A percentile compares a stretch with the other conserved stretches of the same genome.
phyloP scores from a whole-genome alignment of 495 filamentous ascomycete genomes.

The Aspergillus biplanus region DNA sequence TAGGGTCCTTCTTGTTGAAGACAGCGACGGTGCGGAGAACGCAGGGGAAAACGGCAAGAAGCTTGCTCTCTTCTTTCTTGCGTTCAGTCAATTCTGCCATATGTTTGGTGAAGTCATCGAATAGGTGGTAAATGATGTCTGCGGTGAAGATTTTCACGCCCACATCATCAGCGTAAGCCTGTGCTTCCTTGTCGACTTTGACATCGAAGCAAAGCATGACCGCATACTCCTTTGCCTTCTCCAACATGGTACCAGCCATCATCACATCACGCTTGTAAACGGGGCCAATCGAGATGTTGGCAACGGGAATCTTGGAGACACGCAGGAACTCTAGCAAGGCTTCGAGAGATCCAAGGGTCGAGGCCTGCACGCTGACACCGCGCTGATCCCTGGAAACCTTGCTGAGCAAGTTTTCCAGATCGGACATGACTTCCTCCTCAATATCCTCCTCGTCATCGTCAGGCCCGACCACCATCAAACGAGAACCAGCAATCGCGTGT shows the following conservation, averaged over 20 bases:
- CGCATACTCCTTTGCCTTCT: constrained; percentile 92
- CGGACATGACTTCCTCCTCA: constrained; percentile 93
- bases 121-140: constrained; percentile 98
- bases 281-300: constrained; percentile 96
- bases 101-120: constrained; percentile 94
- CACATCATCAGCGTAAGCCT: constrained; percentile 86
- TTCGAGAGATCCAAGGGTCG: constrained; percentile 95
- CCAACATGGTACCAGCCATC: constrained; percentile 94
- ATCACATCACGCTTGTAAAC: constrained; percentile 99
- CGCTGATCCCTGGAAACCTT: constrained; percentile 87
- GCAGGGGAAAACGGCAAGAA: constrained; percentile 95
- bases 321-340: constrained; percentile 95
- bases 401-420: constrained; percentile 88
- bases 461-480: constrained; percentile 88
- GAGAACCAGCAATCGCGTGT: constrained; percentile 94
- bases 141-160: constrained; percentile 98
- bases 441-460: constrained; percentile 97
- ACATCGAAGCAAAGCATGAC: constrained; percentile 99
- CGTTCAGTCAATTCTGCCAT: constrained; percentile 83
- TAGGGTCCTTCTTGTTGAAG: constrained; percentile 98
- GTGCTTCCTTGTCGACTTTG: constrained; percentile 97
- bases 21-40: constrained; percentile 86
- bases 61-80: constrained; percentile 94
- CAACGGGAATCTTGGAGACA: constrained; percentile 92
- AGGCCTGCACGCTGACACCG: constrained; percentile 96